Percentiles rank a stretch among this genome's conserved stretches.
Conservation (phyloP, 208 protist genomes). For the Crithidia thermophila region DNA sequence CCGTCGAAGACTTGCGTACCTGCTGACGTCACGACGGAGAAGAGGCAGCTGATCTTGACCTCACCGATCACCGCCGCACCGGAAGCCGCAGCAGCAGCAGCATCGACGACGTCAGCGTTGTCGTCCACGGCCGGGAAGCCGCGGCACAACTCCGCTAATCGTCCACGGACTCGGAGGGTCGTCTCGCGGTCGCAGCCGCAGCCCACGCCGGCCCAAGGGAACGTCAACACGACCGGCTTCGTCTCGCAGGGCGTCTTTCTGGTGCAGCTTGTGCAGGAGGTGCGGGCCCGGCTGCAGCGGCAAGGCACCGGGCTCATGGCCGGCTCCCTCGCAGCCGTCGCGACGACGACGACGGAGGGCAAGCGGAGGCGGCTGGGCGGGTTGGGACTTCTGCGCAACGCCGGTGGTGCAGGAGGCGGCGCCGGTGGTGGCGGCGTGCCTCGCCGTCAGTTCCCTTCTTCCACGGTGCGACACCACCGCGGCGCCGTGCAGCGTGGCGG, state of each 20-base stretch:
- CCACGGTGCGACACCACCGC: conserved; percentile 26
- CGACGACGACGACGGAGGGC: conserved; percentile 6
- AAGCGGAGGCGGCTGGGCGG: conserved; percentile 1
- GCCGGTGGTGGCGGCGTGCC: background rate
- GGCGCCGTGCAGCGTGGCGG: conserved; percentile 13
- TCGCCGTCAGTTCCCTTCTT: conserved; percentile 14
- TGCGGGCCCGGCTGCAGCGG: conserved; percentile 23
- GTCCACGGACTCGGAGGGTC: background rate
- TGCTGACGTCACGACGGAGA: no score
- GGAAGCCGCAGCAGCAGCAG: background rate
- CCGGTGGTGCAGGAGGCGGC: background rate
- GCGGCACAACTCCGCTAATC: background rate
- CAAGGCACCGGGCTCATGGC: conserved; percentile 23
- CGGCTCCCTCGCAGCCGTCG: conserved; percentile 16
- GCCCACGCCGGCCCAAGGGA: background rate
- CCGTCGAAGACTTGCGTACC: no score
- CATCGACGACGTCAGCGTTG: background rate
- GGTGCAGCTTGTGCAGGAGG: conserved; percentile 29
- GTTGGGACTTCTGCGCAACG: background rate
- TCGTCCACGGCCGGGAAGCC: background rate
- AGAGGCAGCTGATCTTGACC: no score
- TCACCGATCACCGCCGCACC: no score
- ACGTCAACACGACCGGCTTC: conserved; percentile 22
- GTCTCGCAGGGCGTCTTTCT: conserved; percentile 28
- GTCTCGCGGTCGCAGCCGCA: background rate